A percentile compares a stretch with the other conserved stretches of the same genome.
Conservation (phyloP, 2,329 filamentous ascomycete genomes). For the Microthyrium microscopicum region DNA sequence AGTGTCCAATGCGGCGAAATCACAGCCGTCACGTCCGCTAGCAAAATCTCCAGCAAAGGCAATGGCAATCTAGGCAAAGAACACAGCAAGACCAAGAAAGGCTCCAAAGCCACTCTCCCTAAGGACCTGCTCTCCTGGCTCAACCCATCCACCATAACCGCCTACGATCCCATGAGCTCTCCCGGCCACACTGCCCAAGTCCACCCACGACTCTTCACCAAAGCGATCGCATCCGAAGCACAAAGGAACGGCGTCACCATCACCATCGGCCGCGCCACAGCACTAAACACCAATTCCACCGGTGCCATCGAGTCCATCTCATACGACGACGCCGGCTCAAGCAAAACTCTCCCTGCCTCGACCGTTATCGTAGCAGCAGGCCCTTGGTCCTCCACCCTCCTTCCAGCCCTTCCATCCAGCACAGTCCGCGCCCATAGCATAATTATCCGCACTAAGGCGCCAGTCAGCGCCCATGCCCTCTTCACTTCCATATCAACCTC, state of each 20-base stretch:
- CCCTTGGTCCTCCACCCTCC: slow-evolving; percentile 41
- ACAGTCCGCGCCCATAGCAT: slow-evolving; percentile 47
- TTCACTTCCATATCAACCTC: slow-evolving; percentile 61
- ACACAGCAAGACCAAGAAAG: slow-evolving; percentile 27
- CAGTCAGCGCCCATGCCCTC: slow-evolving; percentile 56
- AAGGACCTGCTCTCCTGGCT: slow-evolving; percentile 67
- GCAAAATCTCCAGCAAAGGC: too few relatives aligned
- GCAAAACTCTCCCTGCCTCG: slow-evolving; percentile 35
- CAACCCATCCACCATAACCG: slow-evolving; percentile 44
- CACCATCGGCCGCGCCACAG: slow-evolving; percentile 49
- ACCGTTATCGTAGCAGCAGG: slow-evolving; percentile 44
- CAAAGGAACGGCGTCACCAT: slow-evolving; percentile 42
- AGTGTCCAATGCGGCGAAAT: slow-evolving; percentile 57
- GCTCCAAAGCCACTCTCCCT: slow-evolving; percentile 45
- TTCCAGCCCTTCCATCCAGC: slow-evolving; percentile 38
- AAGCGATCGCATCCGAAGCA: slow-evolving; percentile 61
- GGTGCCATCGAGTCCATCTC: slow-evolving; percentile 44
- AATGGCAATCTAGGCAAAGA: neutral
- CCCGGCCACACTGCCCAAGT: slow-evolving; percentile 77
- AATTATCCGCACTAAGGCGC: slow-evolving; percentile 38
- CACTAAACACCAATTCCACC: slow-evolving; percentile 37
- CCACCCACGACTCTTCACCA: slow-evolving; percentile 83
- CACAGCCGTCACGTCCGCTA: slow-evolving; percentile 31
- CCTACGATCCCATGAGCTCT: slow-evolving; percentile 73
- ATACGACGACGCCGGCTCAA: slow-evolving; percentile 37